These are phyloP conservation scores for Aspergillus baeticus DNA, from an alignment of 495 filamentous ascomycete species.

Conservation along the genomic window DNA sequence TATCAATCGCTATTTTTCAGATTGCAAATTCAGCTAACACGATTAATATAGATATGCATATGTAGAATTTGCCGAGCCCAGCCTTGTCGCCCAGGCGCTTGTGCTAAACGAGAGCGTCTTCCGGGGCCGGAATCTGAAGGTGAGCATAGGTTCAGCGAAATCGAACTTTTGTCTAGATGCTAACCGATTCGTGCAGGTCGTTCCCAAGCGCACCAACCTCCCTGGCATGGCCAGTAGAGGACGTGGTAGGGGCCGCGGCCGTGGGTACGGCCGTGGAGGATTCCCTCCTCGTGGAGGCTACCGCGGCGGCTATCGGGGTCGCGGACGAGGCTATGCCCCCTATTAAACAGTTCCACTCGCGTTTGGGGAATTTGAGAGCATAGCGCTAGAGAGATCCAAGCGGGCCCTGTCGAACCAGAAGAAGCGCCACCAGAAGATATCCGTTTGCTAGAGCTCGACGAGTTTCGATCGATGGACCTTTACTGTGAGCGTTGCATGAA, in stretches of 20 bases:
- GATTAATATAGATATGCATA: constrained; percentile 83
- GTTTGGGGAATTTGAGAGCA: not conserved
- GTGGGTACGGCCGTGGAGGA: constrained; percentile 58
- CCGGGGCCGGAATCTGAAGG: constrained; percentile 92
- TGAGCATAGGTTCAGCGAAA: constrained; percentile 28
- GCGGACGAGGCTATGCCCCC: constrained; percentile 76
- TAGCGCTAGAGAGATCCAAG: constrained; percentile 1
- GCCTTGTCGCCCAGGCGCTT: constrained; percentile 86
- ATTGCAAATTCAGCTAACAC: constrained; percentile 39
- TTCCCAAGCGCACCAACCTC: constrained; percentile 95
- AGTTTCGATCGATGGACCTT: not conserved
- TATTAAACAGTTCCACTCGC: constrained; percentile 52
- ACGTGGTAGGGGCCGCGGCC: constrained; percentile 70
- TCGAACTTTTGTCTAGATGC: not conserved
- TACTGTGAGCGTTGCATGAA: constrained; percentile 12
- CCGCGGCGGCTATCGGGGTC: constrained; percentile 74
- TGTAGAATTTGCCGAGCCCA: constrained; percentile 96
- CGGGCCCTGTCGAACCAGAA: not conserved
- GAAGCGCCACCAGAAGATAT: constrained; percentile 5
- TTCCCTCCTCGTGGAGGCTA: constrained; percentile 73
- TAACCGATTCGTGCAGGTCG: constrained; percentile 55
- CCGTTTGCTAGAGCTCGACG: constrained; percentile 5
- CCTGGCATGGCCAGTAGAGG: constrained; percentile 83
- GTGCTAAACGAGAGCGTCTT: constrained; percentile 97
- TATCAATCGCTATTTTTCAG: no score